Evolutionary conservation across 2,329 filamentous ascomycete genomes (phyloP), one percentile per base, ranked within the genome.

Genomic region (Neurospora sp.): DNA sequence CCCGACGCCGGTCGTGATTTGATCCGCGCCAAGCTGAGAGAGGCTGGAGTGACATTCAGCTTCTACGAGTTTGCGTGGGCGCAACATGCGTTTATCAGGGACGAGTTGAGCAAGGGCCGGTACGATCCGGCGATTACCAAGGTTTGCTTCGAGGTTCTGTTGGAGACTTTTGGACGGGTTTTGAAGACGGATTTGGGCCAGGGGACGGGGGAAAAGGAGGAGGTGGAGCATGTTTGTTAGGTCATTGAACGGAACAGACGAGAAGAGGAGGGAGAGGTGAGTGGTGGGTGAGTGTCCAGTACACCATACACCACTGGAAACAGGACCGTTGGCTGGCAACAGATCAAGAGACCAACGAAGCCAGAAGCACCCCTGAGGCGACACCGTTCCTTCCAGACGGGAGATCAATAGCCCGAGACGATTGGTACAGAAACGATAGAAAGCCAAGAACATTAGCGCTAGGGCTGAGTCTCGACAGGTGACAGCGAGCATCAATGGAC

Each of bases 11-110:
- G 94, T 1, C 86, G 94, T 19, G 93, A 97, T 80, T 80, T 96
- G 74, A 96, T 97, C 78, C 88, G 93, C 70, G 88, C 88, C 78
- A 94, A 92, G 72, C 83, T 97, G 75, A 89, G 94, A 75, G 92
- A 92, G 28, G 88, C 89, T 6, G 91, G 90, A 10, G 86, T 90
- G 5, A 84, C 86, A 10, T 94, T 95, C 76, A 91, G 88, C 77
- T 97, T 92, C 79, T 93, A 96, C 81, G 94, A 97, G 82, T 89
- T 92, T 73, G 92, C 92, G n/a, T 95, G 92, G 88, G 93, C 94
- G 3, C 94, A 97, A 80, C 94, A 97, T 82, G 94, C 94, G 5
- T 97, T 97, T 78, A 96, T 97, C 78, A 86, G 94, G 19, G 94
- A 97, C 77, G 94, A 97, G 82, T 83, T 96, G 71, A 93, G 91